Base-by-base conservation (phyloP, 768 basidiomycete species). In the Coprinopsis cinerea region DNA sequence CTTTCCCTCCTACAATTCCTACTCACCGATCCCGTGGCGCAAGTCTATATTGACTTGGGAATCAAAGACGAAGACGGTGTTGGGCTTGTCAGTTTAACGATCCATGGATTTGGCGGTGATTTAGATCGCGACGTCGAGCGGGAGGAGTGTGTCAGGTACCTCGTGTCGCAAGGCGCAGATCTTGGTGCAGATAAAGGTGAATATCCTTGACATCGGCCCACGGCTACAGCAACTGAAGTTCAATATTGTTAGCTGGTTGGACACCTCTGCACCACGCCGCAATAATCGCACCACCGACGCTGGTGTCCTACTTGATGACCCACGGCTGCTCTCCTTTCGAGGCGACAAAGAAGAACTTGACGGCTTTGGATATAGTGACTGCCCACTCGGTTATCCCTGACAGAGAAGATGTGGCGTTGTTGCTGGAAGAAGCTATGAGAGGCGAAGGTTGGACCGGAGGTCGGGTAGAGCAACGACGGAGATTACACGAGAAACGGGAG, bases 241-340 rank as follows among this genome's bases (percentile, higher is more conserved):
- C 25, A 25, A 51, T 54, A 27, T 41, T 53, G 40, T 50, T 58
- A 96, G 93, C 81, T 53, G 94, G 95, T 27, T 98, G 96, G 96
- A 92, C 91, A 9, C 83, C 94, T 2, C 74, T 99, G 11, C 95
- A 97, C 60, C 85, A 95, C 68, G 92, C 95, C 6, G 88, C 88
- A 6, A 68, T 98, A 45, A 71, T 90, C 30, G 83, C 91, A 11
- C 92, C 95, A 26, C 89, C 94, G 2, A 93, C 93, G 2, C 72
- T 98, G 18, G 79, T 98, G 18, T 92, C 93, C 0, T 86, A 92
- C 72, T 74, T 99, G 20, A 84, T 98, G 69, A 95, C 91, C 10
- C 88, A 92, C 57, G 91, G 92, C 40, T 91, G 90, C 54, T 92
- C 91, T 22, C 83, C 89, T 0, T 82, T 89, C 53, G 77, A 82